Conservation (phyloP, 345 rosid species). For the Erysimum cheiranthoides region DNA sequence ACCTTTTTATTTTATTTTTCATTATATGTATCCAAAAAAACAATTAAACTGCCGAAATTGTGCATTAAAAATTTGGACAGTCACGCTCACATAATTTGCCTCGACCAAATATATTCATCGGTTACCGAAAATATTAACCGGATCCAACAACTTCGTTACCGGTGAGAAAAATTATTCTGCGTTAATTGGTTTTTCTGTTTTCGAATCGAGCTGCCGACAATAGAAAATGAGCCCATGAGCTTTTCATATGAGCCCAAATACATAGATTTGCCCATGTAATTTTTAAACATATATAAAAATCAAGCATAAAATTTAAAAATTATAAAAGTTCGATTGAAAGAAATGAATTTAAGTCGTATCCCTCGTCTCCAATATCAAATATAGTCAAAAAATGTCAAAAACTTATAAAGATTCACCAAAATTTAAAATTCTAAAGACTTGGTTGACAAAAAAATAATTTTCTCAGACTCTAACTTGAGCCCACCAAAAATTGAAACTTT, state of each 20-base stretch:
- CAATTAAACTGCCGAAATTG: background rate
- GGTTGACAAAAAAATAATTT: too few relatives aligned
- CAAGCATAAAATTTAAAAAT: background rate
- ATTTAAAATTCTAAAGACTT: background rate
- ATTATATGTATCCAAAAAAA: background rate
- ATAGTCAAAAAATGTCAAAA: slow-evolving; percentile 2
- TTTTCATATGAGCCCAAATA: background rate
- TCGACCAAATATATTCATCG: background rate
- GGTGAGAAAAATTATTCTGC: background rate
- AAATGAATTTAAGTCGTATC: background rate
- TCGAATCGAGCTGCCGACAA: background rate
- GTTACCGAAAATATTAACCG: background rate
- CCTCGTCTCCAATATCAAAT: background rate
- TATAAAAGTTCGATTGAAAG: background rate
- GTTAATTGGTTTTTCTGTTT: background rate
- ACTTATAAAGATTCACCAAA: background rate
- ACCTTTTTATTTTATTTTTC: background rate
- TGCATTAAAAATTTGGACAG: background rate
- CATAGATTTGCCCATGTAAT: background rate
- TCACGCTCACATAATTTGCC: background rate
- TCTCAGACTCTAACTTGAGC: too few relatives aligned
- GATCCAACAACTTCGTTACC: background rate
- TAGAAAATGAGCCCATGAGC: background rate
- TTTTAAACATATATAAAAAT: background rate
- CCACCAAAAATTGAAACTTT: background rate